Evolutionary conservation across 306 rosid species (phyloP), one percentile per base, ranked within the genome.

Genomic region (Coriaria nepalensis): DNA sequence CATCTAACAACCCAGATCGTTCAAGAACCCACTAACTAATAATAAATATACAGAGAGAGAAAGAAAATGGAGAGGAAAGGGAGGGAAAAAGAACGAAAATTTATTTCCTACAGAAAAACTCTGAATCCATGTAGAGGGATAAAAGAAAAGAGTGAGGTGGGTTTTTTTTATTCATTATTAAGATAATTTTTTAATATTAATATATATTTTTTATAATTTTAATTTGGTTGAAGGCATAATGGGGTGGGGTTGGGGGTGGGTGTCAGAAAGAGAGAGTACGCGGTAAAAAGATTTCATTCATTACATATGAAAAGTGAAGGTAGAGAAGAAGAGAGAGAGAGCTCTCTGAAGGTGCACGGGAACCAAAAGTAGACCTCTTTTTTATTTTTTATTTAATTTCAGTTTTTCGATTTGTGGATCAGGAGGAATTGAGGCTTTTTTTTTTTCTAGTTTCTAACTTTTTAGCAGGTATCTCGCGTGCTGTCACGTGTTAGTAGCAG

Each of bases 401-500:
- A 58, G 8, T 8, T 6, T 6, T 38, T 10, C 5, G 9, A 5
- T 11, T 55, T 43, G 41, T 37, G 54, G 38, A 43, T 13, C n/a
- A 13, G 12, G 12, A 57, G 55, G 14, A 46, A 43, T 4, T n/a
- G n/a, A n/a, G 5, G 9, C 35, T 14, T 36, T 39, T 11, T 35
- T 50, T 40, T 58, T 57, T 43, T 13, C 53, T 47, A 67, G 29
- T 20, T 20, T 20, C 29, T 1, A 20, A 20, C 29, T 20, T 20
- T 35, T 49, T 45, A 55, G 47, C 59, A 52, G 13, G 9, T 13
- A 49, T 9, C 51, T 57, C 75, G 61, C 78, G 52, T 75, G 87
- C 62, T 33, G 50, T 78, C 94, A 84, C 92, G 83, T 80, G 94
- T 55, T 50, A 56, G 61, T 70, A 55, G 56, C 74, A 70, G 55